Percentiles rank a stretch among this genome's conserved stretches.
Evolutionary conservation across 768 basidiomycete genomes (phyloP).

Genomic region (Asterophora lycoperdoides): DNA sequence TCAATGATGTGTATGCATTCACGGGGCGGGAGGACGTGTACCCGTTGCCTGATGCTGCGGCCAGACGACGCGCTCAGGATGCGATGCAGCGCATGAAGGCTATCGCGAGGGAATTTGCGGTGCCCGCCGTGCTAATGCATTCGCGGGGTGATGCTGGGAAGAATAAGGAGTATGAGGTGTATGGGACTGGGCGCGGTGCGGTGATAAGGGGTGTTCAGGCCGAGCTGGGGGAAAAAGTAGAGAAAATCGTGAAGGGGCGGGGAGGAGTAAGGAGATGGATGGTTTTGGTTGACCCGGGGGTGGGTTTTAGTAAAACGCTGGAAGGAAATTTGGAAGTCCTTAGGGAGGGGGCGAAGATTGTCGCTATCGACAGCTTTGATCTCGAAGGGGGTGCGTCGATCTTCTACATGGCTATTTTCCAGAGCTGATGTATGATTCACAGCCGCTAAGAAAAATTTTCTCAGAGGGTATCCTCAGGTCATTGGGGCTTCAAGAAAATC

Average conservation of each 20-base stretch:
- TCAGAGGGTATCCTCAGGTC: conserved; percentile 60
- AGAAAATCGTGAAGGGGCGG: conserved; percentile 55
- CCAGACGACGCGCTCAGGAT: conserved; percentile 26
- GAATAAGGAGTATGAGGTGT: conserved; percentile 60
- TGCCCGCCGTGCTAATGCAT: conserved; percentile 92
- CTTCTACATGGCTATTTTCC: too few relatives aligned
- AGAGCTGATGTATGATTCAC: neutral
- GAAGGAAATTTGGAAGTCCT: conserved; percentile 72
- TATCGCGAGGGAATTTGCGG: conserved; percentile 57
- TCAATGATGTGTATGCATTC: conserved; percentile 90
- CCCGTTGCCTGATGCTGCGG: conserved; percentile 25
- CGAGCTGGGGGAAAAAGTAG: conserved; percentile 71
- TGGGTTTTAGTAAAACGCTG: conserved; percentile 89
- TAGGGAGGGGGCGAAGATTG: conserved; percentile 44
- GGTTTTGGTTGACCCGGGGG: conserved; percentile 85
- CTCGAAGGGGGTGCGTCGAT: conserved; percentile 27
- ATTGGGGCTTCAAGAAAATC: conserved; percentile 84
- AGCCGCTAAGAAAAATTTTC: conserved; percentile 36
- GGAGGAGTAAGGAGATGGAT: conserved; percentile 84
- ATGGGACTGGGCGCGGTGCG: conserved; percentile 35
- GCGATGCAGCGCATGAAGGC: conserved; percentile 58
- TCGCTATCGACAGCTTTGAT: conserved; percentile 29
- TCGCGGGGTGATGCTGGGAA: conserved; percentile 78
- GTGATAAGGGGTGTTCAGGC: conserved; percentile 63
- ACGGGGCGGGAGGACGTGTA: conserved; percentile 56